A percentile compares a stretch with the other conserved stretches of the same genome.
Conservation (phyloP, 2,329 filamentous ascomycete species). For the Pseudogymnoascus sp. region DNA sequence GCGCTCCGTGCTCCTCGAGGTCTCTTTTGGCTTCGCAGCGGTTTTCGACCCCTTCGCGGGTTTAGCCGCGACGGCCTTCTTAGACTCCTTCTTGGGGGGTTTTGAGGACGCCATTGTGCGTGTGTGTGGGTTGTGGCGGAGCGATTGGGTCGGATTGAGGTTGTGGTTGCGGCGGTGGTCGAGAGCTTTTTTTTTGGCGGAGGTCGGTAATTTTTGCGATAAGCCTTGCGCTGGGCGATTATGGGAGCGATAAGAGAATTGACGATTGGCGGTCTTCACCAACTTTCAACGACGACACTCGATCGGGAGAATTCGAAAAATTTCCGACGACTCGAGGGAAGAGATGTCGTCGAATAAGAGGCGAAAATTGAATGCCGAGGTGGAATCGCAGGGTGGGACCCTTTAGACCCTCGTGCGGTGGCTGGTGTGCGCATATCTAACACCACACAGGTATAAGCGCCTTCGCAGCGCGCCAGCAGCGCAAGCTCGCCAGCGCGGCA, state of each 20-base stretch:
- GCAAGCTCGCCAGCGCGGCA: neutral
- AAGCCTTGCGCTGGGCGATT: neutral
- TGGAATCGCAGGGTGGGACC: constrained; percentile 31
- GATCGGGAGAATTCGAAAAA: neutral
- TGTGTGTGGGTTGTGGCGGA: neutral
- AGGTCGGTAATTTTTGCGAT: constrained; percentile 8
- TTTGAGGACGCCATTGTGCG: constrained; percentile 6
- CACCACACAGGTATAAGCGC: constrained; percentile 25
- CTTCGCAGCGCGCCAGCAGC: constrained; percentile 21
- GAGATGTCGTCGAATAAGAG: constrained; percentile 31
- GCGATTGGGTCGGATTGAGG: neutral
- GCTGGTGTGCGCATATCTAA: constrained; percentile 13
- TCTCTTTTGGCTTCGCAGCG: constrained; percentile 19
- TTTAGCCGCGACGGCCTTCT: constrained; percentile 20
- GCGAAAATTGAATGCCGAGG: constrained; percentile 35
- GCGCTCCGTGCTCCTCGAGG: constrained; percentile 25
- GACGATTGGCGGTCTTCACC: neutral
- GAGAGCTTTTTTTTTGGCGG: constrained; percentile 8
- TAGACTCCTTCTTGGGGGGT: constrained; percentile 17
- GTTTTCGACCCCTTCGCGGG: constrained; percentile 18
- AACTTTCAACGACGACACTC: neutral
- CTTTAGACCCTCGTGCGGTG: neutral
- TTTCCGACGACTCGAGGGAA: neutral
- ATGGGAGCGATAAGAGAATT: neutral
- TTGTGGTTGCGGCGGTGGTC: neutral